These are phyloP conservation scores for Spirogloea muscicola DNA, from an alignment of 139 green algal species.

Conservation along the genomic window DNA sequence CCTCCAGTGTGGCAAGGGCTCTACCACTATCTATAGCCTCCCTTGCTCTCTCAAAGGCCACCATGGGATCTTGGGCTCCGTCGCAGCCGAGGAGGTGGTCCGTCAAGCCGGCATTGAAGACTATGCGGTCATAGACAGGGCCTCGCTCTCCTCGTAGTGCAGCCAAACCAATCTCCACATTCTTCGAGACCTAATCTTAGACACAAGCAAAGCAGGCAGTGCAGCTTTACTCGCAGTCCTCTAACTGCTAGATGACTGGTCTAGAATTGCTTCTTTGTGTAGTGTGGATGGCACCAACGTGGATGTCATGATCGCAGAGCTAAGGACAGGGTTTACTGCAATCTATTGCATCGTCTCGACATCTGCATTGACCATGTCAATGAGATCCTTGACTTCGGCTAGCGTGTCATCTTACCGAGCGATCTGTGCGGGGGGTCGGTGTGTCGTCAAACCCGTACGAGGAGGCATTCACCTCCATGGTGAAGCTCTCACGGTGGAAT, in stretches of 20 bases:
- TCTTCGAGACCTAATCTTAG: slow-evolving; percentile 9
- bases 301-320: too few species aligned
- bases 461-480: slow-evolving; percentile 2
- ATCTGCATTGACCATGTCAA: too few species aligned
- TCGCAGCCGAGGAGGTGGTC: slow-evolving; percentile 30
- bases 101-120: slow-evolving; percentile 37
- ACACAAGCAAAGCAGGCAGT: slow-evolving; percentile 1
- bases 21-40: slow-evolving; percentile 26
- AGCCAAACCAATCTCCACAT: slow-evolving; percentile 14
- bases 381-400: too few species aligned
- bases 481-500: slow-evolving; percentile 11
- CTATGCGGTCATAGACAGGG: slow-evolving; percentile 26
- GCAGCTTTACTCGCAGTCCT: too few species aligned
- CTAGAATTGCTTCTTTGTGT: too few species aligned
- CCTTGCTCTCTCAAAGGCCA: slow-evolving; percentile 23
- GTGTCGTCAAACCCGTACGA: not conserved
- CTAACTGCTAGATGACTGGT: too few species aligned
- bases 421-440: slow-evolving; percentile 14
- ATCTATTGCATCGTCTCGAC: too few species aligned
- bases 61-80: not conserved
- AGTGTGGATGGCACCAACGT: too few species aligned
- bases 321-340: too few species aligned
- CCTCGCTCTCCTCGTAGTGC: slow-evolving; percentile 22
- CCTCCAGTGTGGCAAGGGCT: slow-evolving; percentile 1
- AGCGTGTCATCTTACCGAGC: slow-evolving; percentile 6